A percentile compares a stretch with the other conserved stretches of the same genome.
These are phyloP conservation scores for Boletus subparvulus DNA, from an alignment of 768 basidiomycete species.

Conservation along the genomic window DNA sequence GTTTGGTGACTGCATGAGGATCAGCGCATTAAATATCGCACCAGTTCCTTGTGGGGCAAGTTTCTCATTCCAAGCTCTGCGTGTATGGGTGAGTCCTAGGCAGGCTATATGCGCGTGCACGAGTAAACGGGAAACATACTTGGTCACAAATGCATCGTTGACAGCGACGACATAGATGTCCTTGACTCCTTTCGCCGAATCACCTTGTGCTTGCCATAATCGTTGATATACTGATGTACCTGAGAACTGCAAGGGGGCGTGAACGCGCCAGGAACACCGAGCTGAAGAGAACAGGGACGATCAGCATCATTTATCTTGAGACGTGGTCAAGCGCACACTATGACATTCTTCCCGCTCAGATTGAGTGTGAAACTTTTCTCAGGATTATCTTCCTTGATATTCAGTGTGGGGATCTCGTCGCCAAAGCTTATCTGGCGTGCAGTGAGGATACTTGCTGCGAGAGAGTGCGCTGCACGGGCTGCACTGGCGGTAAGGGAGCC, in stretches of 20 bases:
- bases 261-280: conserved; percentile 78
- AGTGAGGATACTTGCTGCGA: conserved; percentile 50
- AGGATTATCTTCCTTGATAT: conserved; percentile 61
- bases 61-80: conserved; percentile 66
- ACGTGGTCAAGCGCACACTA: conserved; percentile 42
- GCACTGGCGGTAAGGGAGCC: conserved; percentile 48
- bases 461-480: conserved; percentile 54
- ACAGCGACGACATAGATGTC: conserved; percentile 71
- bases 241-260: conserved; percentile 69
- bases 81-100: not conserved
- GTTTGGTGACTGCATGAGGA: not conserved
- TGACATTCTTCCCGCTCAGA: conserved; percentile 59
- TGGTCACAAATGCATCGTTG: conserved; percentile 73
- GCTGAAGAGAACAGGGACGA: conserved; percentile 34
- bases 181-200: conserved; percentile 72
- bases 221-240: conserved; percentile 61
- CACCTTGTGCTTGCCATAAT: conserved; percentile 70
- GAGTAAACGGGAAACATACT: conserved; percentile 24
- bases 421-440: conserved; percentile 41
- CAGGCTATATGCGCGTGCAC: conserved; percentile 4
- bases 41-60: conserved; percentile 58
- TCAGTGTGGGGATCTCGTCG: conserved; percentile 45
- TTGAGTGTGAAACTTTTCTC: conserved; percentile 42
- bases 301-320: not conserved
- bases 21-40: conserved; percentile 27